phyloP scores from a whole-genome alignment of 768 basidiomycete genomes.

The Xerocomus spinulosus region DNA sequence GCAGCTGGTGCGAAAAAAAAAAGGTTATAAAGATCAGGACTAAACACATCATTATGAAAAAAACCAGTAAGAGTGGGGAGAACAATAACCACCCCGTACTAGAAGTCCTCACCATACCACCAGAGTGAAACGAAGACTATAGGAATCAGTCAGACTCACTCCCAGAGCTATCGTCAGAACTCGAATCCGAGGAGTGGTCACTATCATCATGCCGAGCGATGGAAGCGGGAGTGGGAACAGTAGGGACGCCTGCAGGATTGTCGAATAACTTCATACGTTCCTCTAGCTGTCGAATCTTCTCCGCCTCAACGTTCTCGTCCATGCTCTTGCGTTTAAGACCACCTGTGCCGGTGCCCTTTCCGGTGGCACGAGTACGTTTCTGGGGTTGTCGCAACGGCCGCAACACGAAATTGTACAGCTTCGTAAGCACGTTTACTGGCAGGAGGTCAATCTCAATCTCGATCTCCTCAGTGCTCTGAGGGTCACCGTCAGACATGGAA shows the following conservation, averaged over 20 bases:
- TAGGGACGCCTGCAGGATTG: slow-evolving; percentile 41
- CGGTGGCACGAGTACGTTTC: slow-evolving; percentile 54
- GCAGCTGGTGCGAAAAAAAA: slow-evolving; percentile 23
- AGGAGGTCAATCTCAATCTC: slow-evolving; percentile 96
- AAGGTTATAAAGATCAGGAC: slow-evolving; percentile 37
- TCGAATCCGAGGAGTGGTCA: slow-evolving; percentile 76
- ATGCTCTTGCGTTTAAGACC: slow-evolving; percentile 92
- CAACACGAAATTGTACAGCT: slow-evolving; percentile 93
- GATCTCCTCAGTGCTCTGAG: slow-evolving; percentile 92
- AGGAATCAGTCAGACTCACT: slow-evolving; percentile 72
- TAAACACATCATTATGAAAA: slow-evolving; percentile 26
- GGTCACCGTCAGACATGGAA: slow-evolving; percentile 12
- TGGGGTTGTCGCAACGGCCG: slow-evolving; percentile 68
- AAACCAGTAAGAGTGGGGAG: slow-evolving; percentile 25
- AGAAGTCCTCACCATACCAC: slow-evolving; percentile 24
- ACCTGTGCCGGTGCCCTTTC: slow-evolving; percentile 83
- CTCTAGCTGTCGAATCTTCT: slow-evolving; percentile 90
- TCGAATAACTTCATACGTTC: slow-evolving; percentile 84
- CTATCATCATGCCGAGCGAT: slow-evolving; percentile 44
- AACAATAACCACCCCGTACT: slow-evolving; percentile 9
- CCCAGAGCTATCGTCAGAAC: slow-evolving; percentile 76
- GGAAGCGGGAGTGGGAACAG: slow-evolving; percentile 32
- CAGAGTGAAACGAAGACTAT: slow-evolving; percentile 10
- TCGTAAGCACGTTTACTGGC: slow-evolving; percentile 80
- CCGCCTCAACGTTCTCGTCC: slow-evolving; percentile 95